Evolutionary conservation across 179 eudicot genomes (phyloP), one percentile per base, ranked within the genome.

Genomic region (Spinacia oleracea): DNA sequence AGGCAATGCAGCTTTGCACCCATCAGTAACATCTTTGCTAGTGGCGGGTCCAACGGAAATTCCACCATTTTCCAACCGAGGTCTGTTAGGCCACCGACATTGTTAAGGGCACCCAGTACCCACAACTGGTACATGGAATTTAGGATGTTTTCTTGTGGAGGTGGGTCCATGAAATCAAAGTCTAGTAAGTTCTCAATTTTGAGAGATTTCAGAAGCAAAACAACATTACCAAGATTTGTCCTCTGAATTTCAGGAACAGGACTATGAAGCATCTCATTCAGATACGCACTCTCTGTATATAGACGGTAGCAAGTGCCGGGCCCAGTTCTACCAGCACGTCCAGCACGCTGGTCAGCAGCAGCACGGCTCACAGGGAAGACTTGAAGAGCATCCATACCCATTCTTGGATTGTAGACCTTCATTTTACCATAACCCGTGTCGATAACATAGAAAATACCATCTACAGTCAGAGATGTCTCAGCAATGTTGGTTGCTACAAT

Each of bases 81-180:
- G 6, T 86, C 93, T 0, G 97, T 95, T 15, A 95, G 76, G 77
- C 84, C 74, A 43, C 98, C 97, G 0, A 90, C 93, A 80, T 93
- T 91, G 79, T 90, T 83, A 53, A 95, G 89, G 32, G 98, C 98
- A 63, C 97, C 98, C 80, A 95, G 79, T 16, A 93, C 97, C 98
- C 98, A 95, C 79, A 93, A 83, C 84, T 95, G 97, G 81, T 95
- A 91, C 98, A 95, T 95, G 55, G 97, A 95, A 63, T 95, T 95
- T 12, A 95, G 92, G 48, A 95, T 93, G 84, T 95, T 95, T 75
- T 95, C 98, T 80, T 93, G 97, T 2, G 97, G 98, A 73, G 98
- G 98, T 5, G 97, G 98, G 74, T 95, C 98, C 98, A 95, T 95
- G 79, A 95, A 95, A 82, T 95, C 97, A 62, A 95, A 95, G 85